Base-by-base conservation (phyloP, 768 basidiomycete genomes). In the Mrakia hoshinonis region DNA sequence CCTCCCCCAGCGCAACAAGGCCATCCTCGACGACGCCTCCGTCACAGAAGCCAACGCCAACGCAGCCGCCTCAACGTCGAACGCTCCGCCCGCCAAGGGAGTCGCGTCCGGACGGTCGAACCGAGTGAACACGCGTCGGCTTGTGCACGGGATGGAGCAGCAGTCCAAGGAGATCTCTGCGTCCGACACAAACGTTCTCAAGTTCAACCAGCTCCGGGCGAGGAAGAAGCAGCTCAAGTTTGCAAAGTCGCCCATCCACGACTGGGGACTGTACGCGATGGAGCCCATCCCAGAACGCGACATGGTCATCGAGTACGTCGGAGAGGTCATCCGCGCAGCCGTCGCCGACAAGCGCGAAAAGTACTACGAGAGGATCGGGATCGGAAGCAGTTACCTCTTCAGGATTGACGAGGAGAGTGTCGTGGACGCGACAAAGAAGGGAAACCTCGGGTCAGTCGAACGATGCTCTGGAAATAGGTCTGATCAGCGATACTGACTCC, bases 261-360 rank as follows among this genome's bases (percentile, higher is more conserved):
- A 95, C 76, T 99, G 95, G 90, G 96, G 96, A 4, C 79, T 99
- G 77, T 99, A 97, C 78, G 94, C 96, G 38, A 90, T 96, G 90
- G 96, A 99, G 82, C 86, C 86, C 77, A 97, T 99, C 75, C 86
- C 89, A 7, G 82, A 85, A 47, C 92, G 92, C 4, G 96, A 99
- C 81, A 97, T 99, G 93, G 95, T 99, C 38, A 97, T 98, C 80
- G 96, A 99, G 81, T 99, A 99, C 77, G 96, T 99, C 9, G 96
- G 96, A 24, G 96, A 99, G 83, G 85, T 97, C 74, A 92, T 97
- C 74, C 85, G 96, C 12, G 91, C 92, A 54, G 89, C 90, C 76
- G 91, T 97, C 13, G 96, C 96, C 34, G 96, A 98, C 76, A 92
- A 93, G 79, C 85, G 96, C 62, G 96, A 99, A 83, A 95, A 96